phyloP scores from a whole-genome alignment of 495 filamentous ascomycete genomes.

The Apiosordaria backusii region DNA sequence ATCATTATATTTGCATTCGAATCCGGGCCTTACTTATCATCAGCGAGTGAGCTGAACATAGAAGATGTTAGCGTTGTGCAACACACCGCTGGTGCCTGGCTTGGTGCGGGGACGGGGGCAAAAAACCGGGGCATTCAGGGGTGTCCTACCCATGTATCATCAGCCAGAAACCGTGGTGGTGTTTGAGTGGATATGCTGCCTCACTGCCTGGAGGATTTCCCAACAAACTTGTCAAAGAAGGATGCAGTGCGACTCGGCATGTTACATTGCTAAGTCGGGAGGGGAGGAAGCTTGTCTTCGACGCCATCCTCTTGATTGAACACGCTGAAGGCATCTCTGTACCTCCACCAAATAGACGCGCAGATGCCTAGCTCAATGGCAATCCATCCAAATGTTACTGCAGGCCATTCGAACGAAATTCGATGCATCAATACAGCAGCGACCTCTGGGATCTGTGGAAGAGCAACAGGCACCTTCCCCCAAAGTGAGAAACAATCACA shows the following conservation, averaged over 20 bases:
- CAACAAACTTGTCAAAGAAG: no score
- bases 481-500: conserved; percentile 21
- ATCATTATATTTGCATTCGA: neutral
- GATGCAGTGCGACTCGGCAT: no score
- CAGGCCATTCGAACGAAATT: conserved; percentile 17
- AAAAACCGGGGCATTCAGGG: neutral
- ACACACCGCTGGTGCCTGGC: neutral
- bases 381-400: conserved; percentile 18
- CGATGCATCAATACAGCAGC: conserved; percentile 9
- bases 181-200: no score
- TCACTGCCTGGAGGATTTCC: no score
- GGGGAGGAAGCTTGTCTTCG: neutral
- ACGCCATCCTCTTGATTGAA: conserved; percentile 20
- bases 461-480: conserved; percentile 12
- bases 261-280: neutral
- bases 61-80: neutral
- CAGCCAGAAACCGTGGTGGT: no score
- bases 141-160: no score
- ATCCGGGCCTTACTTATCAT: neutral
- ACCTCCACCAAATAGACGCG: conserved; percentile 6
- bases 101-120: neutral
- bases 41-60: no score
- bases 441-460: conserved; percentile 15
- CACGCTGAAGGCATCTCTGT: conserved; percentile 13
- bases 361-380: conserved; percentile 13